Evolutionary conservation across 768 basidiomycete genomes (phyloP), one percentile per base, ranked within the genome.

Genomic region (Galerina sulciceps): DNA sequence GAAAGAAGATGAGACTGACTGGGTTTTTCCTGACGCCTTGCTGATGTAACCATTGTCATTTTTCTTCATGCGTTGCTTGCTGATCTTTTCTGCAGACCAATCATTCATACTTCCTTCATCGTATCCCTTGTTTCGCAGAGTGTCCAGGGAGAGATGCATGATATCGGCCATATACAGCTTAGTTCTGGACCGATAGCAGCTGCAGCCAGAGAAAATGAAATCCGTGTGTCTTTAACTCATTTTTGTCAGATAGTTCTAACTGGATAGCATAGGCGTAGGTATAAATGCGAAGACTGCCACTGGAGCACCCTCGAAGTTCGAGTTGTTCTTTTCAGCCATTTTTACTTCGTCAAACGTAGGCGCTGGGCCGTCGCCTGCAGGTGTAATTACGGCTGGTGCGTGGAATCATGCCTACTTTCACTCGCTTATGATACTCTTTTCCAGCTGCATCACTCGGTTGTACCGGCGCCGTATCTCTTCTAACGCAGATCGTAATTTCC

Each of bases 401-500:
- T 44, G 4, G 10, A 14, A 23, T 20, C 6, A 10, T 22, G 9
- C 11, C 53, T 18, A 36, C 17, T 50, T 34, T 11, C 26, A 34
- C 2, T 23, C 20, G 15, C 26, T 17, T 23, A 6, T 34, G 11
- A 44, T 18, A 15, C 20, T n/a, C 4, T 15, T 42, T 13, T 46
- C 18, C 10, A 15, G 38, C 15, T 9, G 34, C 20, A 56, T 26
- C 36, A 1, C 36, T 56, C 20, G 22, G 48, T 23, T 4, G 35
- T 17, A 46, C 23, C 14, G 45, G 20, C 11, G 26, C 55, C 11
- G 14, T 38, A 1, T 10, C 26, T 8, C n/a, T 60, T 14, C 47
- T 60, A 9, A 45, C 38, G 10, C 46, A 55, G 31, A 55, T 60
- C 15, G 31, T 50, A 26, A 36, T 38, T 6, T 55, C 53, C 6